phyloP scores from a whole-genome alignment of 1,284 basidiomycete genomes.

The Microbotryum silenes-acaulis region DNA sequence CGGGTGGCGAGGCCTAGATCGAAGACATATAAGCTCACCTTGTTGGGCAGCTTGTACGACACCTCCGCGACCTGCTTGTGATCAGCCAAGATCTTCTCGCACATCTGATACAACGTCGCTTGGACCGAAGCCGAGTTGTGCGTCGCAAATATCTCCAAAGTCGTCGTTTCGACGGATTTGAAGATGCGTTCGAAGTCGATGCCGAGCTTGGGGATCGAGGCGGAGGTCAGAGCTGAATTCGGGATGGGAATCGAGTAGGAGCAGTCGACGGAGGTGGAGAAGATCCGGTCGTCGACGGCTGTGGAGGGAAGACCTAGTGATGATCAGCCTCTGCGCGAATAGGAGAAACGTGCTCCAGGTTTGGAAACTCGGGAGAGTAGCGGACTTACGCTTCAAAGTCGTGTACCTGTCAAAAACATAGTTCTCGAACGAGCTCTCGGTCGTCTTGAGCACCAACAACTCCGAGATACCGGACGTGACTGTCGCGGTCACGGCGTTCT shows the following conservation, averaged over 20 bases:
- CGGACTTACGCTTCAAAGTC: conserved; percentile 49
- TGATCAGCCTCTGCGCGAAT: not conserved
- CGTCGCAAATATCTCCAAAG: conserved; percentile 71
- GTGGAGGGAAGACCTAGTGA: conserved; percentile 17
- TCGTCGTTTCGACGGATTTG: conserved; percentile 54
- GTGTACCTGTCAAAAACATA: conserved; percentile 84
- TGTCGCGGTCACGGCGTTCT: conserved; percentile 45
- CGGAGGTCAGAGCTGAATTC: conserved; percentile 46
- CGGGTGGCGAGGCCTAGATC: not conserved
- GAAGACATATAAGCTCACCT: conserved; percentile 23
- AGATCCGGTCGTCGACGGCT: conserved; percentile 74
- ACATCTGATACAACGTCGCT: conserved; percentile 69
- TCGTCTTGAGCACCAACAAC: conserved; percentile 80
- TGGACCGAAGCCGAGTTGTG: conserved; percentile 90
- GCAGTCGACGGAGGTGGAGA: conserved; percentile 73
- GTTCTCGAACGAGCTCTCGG: conserved; percentile 74
- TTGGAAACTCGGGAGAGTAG: not conserved
- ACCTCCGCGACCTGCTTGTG: conserved; percentile 58
- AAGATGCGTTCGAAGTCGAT: conserved; percentile 44
- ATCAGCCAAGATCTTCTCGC: conserved; percentile 53
- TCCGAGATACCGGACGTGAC: conserved; percentile 62
- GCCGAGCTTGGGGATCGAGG: conserved; percentile 47
- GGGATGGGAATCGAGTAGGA: conserved; percentile 55
- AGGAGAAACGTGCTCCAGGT: not conserved
- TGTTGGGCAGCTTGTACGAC: conserved; percentile 79